Evolutionary conservation across 2,329 filamentous ascomycete species (phyloP).

Genomic region (Ascochyta pisi): DNA sequence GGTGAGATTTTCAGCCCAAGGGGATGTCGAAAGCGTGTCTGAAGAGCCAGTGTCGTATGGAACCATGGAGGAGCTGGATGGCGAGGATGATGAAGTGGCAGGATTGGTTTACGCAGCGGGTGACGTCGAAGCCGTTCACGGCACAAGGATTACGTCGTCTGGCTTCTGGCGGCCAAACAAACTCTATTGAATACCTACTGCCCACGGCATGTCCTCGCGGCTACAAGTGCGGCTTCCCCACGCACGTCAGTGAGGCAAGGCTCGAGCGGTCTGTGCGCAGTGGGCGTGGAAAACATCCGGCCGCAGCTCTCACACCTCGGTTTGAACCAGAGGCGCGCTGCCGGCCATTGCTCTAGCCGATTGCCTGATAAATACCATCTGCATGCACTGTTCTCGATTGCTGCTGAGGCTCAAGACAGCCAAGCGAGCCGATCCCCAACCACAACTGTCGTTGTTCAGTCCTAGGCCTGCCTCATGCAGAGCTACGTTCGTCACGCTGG

Average conservation of each 20-base stretch:
- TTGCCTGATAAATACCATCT: conserved; percentile 23
- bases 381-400: conserved; percentile 33
- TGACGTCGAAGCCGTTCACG: conserved; percentile 2
- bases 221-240: conserved; percentile 4
- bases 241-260: conserved; percentile 7
- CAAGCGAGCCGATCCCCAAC: conserved; percentile 24
- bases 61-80: neutral
- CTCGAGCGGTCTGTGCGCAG: conserved; percentile 11
- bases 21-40: neutral
- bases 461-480: conserved; percentile 43
- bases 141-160: conserved; percentile 23
- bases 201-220: neutral
- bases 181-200: conserved; percentile 48
- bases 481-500: conserved; percentile 50
- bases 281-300: conserved; percentile 17
- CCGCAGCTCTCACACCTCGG: conserved; percentile 34
- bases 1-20: neutral
- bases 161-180: conserved; percentile 56
- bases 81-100: neutral
- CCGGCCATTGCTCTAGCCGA: conserved; percentile 23
- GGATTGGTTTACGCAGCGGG: conserved; percentile 3
- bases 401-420: conserved; percentile 35
- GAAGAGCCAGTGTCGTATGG: neutral
- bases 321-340: conserved; percentile 22
- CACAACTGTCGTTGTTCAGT: conserved; percentile 28